These are phyloP conservation scores for Alternaria ethzedia DNA, from an alignment of 2,329 filamentous ascomycete species.

Conservation along the genomic window DNA sequence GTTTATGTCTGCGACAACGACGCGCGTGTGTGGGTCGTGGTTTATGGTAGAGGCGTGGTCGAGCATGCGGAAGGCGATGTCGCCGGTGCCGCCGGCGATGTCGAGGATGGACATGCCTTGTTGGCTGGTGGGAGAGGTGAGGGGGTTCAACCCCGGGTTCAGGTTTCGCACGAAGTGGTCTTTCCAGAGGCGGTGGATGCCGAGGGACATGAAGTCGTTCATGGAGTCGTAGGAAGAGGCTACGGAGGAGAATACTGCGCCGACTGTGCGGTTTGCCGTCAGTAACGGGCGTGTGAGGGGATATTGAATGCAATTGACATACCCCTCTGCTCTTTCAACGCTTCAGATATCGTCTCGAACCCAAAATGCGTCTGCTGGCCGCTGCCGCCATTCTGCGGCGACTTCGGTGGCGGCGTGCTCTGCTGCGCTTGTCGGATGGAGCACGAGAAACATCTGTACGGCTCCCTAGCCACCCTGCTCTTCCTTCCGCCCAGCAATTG, in stretches of 20 bases:
- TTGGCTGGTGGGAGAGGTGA: slow-evolving; percentile 44
- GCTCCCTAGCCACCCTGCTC: slow-evolving; percentile 22
- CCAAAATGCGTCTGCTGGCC: slow-evolving; percentile 80
- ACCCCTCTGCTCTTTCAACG: slow-evolving; percentile 75
- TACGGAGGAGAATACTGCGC: slow-evolving; percentile 91
- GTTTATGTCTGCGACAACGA: slow-evolving; percentile 97
- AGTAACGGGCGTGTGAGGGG: slow-evolving; percentile 7
- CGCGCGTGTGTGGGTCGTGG: slow-evolving; percentile 77
- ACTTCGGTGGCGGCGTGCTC: slow-evolving; percentile 44
- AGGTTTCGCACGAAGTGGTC: slow-evolving; percentile 93
- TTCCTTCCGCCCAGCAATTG: slow-evolving; percentile 38
- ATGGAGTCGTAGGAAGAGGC: slow-evolving; percentile 95
- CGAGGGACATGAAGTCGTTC: slow-evolving; percentile 99
- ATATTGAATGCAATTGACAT: slow-evolving; percentile 5
- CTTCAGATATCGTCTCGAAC: slow-evolving; percentile 82
- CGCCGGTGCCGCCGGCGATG: slow-evolving; percentile 94
- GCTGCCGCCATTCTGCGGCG: slow-evolving; percentile 47
- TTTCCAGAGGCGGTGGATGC: slow-evolving; percentile 96
- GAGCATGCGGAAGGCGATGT: slow-evolving; percentile 96
- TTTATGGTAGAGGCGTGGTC: slow-evolving; percentile 84
- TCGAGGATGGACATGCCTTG: slow-evolving; percentile 81
- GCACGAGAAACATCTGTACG: slow-evolving; percentile 61
- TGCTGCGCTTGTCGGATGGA: slow-evolving; percentile 50
- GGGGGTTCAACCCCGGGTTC: slow-evolving; percentile 74
- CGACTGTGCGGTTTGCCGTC: slow-evolving; percentile 61